These are phyloP conservation scores for Neocatenulostroma microsporum DNA, from an alignment of 2,329 filamentous ascomycete species.

Conservation along the genomic window DNA sequence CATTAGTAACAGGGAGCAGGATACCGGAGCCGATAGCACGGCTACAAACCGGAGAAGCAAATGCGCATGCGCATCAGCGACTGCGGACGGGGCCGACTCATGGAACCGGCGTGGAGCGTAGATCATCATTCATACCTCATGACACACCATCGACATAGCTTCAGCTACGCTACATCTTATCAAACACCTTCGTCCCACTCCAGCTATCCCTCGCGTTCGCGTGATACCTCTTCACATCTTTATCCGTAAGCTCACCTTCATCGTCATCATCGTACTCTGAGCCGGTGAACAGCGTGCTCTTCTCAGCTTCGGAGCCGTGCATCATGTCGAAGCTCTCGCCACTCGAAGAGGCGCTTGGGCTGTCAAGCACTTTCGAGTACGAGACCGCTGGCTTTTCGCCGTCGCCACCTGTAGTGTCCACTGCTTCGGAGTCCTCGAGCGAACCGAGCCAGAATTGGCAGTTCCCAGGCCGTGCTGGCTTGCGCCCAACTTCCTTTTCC, in stretches of 20 bases:
- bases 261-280: conserved; percentile 18
- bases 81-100: too few relatives aligned
- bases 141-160: too few relatives aligned
- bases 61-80: too few relatives aligned
- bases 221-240: conserved; percentile 21
- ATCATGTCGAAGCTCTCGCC: conserved; percentile 41
- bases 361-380: not conserved
- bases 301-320: conserved; percentile 38
- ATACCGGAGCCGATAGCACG: too few relatives aligned
- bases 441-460: conserved; percentile 27
- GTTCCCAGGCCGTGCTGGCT: conserved; percentile 37
- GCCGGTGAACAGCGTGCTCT: conserved; percentile 19
- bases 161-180: conserved; percentile 41
- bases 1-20: too few relatives aligned
- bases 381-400: not conserved
- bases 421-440: conserved; percentile 13
- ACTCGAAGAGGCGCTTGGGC: conserved; percentile 18
- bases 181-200: conserved; percentile 29
- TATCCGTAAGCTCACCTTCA: conserved; percentile 16
- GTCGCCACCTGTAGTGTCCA: conserved; percentile 12
- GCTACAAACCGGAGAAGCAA: too few relatives aligned
- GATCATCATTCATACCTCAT: conserved; percentile 55
- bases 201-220: conserved; percentile 18
- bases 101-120: conserved; percentile 56
- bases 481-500: conserved; percentile 35